These are phyloP conservation scores for Handroanthus guayacan DNA, from an alignment of 257 asterid species.

Conservation along the genomic window DNA sequence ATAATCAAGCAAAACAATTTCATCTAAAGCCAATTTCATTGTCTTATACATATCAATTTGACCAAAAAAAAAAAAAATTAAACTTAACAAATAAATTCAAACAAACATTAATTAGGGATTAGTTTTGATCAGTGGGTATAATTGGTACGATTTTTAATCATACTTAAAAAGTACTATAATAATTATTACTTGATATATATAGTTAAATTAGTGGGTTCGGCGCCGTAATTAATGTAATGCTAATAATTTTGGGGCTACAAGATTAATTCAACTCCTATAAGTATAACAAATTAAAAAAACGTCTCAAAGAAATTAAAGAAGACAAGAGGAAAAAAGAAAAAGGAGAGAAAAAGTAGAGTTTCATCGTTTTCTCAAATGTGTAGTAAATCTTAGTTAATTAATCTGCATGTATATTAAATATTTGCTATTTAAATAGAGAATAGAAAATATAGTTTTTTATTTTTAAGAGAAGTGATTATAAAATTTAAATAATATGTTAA, in stretches of 20 bases:
- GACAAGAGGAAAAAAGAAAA: background rate
- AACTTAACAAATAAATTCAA: too few species aligned
- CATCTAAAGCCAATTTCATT: too few species aligned
- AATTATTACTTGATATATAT: background rate
- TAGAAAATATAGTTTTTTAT: too few species aligned
- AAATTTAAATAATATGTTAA: too few species aligned
- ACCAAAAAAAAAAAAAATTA: too few species aligned
- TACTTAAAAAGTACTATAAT: background rate
- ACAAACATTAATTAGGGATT: too few species aligned
- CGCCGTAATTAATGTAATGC: slow-evolving; percentile 14
- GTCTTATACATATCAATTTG: too few species aligned
- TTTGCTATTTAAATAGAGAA: too few species aligned
- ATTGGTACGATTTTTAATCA: background rate
- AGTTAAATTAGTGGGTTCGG: background rate
- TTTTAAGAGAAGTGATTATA: too few species aligned
- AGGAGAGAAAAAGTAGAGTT: background rate
- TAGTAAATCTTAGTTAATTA: background rate
- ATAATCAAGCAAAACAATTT: too few species aligned
- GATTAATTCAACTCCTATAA: background rate
- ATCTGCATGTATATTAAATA: background rate
- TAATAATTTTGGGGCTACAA: slow-evolving; percentile 31
- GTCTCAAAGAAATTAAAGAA: background rate
- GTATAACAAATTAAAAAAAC: background rate
- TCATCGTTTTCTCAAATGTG: background rate
- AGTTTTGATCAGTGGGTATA: too few species aligned